Evolutionary conservation across 2,329 filamentous ascomycete genomes (phyloP).

Genomic region (Calcarisporium arbuscula): DNA sequence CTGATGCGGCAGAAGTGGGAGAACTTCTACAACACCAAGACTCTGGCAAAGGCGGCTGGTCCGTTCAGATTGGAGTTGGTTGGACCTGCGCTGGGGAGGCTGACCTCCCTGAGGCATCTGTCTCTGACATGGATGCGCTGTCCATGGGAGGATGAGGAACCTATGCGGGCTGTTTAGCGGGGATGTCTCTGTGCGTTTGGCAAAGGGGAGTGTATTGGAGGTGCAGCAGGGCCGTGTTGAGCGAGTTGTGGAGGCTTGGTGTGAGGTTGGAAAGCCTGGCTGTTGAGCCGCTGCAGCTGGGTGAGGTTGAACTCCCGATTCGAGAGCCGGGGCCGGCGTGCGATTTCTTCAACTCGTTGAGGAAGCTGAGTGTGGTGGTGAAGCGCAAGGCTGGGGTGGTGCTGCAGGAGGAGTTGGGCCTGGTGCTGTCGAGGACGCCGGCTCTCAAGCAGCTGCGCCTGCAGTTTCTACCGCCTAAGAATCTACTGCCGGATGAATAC

Average conservation of each 20-base stretch:
- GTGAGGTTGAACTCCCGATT: too few species aligned
- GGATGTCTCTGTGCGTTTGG: slow-evolving; percentile 13
- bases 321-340: too few species aligned
- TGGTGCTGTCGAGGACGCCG: too few species aligned
- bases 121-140: slow-evolving; percentile 17
- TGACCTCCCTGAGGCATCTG: slow-evolving; percentile 15
- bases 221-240: slow-evolving; percentile 15
- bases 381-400: too few species aligned
- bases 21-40: slow-evolving; percentile 29
- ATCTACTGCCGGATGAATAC: too few species aligned
- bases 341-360: too few species aligned
- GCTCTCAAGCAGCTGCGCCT: too few species aligned
- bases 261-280: slow-evolving; percentile 13
- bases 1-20: slow-evolving; percentile 28
- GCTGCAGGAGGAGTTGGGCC: too few species aligned
- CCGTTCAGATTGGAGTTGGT: background rate
- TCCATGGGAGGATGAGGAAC: slow-evolving; percentile 13
- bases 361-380: too few species aligned
- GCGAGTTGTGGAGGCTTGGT: slow-evolving; percentile 9
- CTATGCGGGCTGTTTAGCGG: slow-evolving; percentile 7
- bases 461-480: slow-evolving; percentile 7
- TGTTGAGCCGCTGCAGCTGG: too few species aligned
- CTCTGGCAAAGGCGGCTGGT: slow-evolving; percentile 13
- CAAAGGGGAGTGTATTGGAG: slow-evolving; percentile 8
- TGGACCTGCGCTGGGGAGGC: slow-evolving; percentile 7